Conservation (phyloP, 257 asterid species). For the Nicotiana sylvestris region DNA sequence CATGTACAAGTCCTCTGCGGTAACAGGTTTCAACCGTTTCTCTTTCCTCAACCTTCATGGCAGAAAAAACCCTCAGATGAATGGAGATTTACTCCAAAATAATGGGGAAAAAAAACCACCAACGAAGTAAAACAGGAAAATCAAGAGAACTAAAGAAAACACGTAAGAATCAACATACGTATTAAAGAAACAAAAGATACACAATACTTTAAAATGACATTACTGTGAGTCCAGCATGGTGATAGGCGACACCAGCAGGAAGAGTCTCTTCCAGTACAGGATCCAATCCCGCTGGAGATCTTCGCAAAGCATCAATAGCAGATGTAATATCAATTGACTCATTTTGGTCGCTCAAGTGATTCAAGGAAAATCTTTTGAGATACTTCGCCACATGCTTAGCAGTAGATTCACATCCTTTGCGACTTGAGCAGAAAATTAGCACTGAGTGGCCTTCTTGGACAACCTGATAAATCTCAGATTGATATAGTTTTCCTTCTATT, state of each 20-base stretch:
- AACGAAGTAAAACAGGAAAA: conserved; percentile 13
- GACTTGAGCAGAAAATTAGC: conserved; percentile 90
- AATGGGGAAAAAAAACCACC: conserved; percentile 18
- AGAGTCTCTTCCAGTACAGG: conserved; percentile 87
- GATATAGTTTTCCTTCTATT: conserved; percentile 18
- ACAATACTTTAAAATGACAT: background rate
- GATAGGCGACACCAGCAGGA: conserved; percentile 96
- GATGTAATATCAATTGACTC: conserved; percentile 52
- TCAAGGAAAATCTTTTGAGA: conserved; percentile 53
- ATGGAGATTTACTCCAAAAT: conserved; percentile 5
- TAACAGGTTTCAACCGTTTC: conserved; percentile 95
- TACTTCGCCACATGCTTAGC: conserved; percentile 86
- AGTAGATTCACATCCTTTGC: conserved; percentile 97
- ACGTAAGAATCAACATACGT: background rate
- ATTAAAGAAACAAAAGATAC: background rate
- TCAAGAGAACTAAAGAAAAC: background rate
- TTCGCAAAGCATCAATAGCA: conserved; percentile 79
- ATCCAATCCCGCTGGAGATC: conserved; percentile 96
- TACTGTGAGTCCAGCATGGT: conserved; percentile 98
- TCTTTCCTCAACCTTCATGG: conserved; percentile 84
- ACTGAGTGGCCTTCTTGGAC: conserved; percentile 99
- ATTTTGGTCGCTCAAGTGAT: conserved; percentile 40
- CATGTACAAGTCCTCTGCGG: conserved; percentile 97
- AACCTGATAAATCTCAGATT: conserved; percentile 45
- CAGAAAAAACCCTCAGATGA: conserved; percentile 24